phyloP scores from a whole-genome alignment of 2,329 filamentous ascomycete genomes.

The Beauveria scarabaeidicola region DNA sequence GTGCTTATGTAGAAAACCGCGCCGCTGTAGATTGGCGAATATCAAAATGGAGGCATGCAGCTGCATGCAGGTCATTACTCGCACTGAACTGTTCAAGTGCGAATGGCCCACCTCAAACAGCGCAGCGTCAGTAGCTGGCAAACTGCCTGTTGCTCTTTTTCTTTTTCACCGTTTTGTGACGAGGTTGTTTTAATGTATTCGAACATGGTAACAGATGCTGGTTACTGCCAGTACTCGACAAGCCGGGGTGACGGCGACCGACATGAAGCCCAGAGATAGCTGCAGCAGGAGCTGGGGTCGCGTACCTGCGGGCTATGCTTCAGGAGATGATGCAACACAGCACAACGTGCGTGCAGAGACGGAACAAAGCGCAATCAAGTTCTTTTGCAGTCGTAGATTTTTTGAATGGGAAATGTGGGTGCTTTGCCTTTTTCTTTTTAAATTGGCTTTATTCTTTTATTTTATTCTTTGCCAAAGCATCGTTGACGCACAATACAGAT shows the following conservation, averaged over 20 bases:
- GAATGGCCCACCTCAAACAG: not conserved
- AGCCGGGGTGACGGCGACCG: not conserved
- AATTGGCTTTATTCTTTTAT: not conserved
- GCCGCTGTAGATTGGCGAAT: not conserved
- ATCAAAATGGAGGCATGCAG: not conserved
- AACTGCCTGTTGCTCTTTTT: not conserved
- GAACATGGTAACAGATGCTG: not conserved
- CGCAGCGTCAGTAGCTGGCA: too few species aligned
- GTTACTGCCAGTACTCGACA: not conserved
- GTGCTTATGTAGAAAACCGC: not conserved
- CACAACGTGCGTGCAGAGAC: not conserved
- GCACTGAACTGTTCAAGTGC: not conserved
- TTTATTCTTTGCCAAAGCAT: not conserved
- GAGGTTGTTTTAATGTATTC: not conserved
- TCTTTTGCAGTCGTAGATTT: not conserved
- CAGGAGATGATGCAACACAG: not conserved
- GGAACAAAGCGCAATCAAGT: not conserved
- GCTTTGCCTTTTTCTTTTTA: not conserved
- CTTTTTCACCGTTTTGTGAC: not conserved
- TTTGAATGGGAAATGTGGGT: not conserved
- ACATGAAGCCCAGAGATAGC: not conserved
- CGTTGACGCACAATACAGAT: not conserved
- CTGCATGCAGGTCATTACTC: conserved; percentile 11
- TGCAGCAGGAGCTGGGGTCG: not conserved
- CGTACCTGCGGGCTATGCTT: not conserved